phyloP scores from a whole-genome alignment of 352 stramenopile genomes.

The Phytophthora sojae region DNA sequence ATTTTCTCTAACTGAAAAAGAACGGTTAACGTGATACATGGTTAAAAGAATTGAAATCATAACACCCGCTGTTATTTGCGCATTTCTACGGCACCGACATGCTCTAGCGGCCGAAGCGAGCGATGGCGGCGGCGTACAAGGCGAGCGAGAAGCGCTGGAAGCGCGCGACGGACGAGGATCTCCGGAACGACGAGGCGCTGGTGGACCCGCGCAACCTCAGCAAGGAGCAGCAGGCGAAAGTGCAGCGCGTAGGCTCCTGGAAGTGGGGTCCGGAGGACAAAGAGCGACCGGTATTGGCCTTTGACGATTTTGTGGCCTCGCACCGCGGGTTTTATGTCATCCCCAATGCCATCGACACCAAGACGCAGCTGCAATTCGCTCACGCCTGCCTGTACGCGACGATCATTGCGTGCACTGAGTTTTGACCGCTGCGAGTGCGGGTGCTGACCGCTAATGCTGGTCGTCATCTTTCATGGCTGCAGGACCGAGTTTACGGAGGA shows the following conservation, averaged over 20 bases:
- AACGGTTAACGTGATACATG: not conserved
- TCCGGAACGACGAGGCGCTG: conserved; percentile 41
- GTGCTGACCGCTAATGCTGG: conserved; percentile 12
- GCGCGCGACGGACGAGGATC: conserved; percentile 33
- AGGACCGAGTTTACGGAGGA: conserved; percentile 76
- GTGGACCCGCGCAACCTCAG: conserved; percentile 51
- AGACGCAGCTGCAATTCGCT: conserved; percentile 63
- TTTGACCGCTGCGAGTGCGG: not conserved
- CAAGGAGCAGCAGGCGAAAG: conserved; percentile 35
- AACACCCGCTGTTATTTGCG: not conserved
- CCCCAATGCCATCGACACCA: conserved; percentile 55
- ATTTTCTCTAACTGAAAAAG: not conserved
- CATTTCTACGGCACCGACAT: conserved; percentile 13
- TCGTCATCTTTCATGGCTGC: conserved; percentile 9
- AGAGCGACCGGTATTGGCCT: conserved; percentile 56
- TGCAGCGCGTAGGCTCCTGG: conserved; percentile 53
- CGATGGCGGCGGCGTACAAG: conserved; percentile 62
- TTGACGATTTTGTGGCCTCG: conserved; percentile 49
- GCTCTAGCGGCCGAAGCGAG: not conserved
- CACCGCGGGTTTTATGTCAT: conserved; percentile 80
- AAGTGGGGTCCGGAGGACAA: conserved; percentile 27
- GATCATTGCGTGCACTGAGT: not conserved
- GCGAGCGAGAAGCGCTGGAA: conserved; percentile 82
- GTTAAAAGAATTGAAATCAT: not conserved
- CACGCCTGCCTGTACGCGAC: conserved; percentile 63